Percentiles rank a stretch among this genome's conserved stretches.
Conservation (phyloP, 2,329 filamentous ascomycete species). For the Alternaria brassicicola region DNA sequence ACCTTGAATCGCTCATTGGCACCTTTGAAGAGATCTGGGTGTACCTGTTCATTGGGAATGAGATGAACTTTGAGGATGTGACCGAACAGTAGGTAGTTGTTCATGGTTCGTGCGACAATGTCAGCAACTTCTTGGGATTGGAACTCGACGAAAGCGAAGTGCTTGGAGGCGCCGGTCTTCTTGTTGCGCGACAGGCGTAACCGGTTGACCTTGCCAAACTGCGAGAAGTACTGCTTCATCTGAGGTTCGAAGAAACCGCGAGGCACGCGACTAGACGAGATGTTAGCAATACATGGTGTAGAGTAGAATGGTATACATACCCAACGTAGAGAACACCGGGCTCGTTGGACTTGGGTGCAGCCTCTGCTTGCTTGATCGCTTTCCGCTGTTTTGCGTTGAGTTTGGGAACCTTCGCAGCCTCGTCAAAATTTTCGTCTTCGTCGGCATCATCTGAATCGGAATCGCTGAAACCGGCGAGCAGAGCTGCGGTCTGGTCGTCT, state of each 20-base stretch:
- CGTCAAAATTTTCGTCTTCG: constrained; percentile 43
- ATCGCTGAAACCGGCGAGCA: constrained; percentile 59
- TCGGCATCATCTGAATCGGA: constrained; percentile 50
- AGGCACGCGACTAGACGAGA: constrained; percentile 69
- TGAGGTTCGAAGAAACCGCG: constrained; percentile 98
- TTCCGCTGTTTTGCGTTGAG: constrained; percentile 43
- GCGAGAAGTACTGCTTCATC: constrained; percentile 90
- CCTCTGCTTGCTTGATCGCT: constrained; percentile 58
- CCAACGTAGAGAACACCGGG: constrained; percentile 88
- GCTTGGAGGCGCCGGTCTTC: constrained; percentile 87
- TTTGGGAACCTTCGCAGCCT: constrained; percentile 42
- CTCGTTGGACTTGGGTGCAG: constrained; percentile 59
- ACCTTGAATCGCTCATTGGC: constrained; percentile 89
- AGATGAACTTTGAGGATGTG: constrained; percentile 89
- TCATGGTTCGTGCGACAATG: constrained; percentile 94
- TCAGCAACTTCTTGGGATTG: constrained; percentile 76
- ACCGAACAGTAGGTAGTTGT: constrained; percentile 94
- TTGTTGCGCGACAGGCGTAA: constrained; percentile 90
- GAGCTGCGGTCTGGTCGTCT: constrained; percentile 58
- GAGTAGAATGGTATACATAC: constrained; percentile 42
- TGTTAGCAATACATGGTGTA: background rate
- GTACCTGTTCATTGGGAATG: constrained; percentile 76
- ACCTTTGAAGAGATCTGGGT: constrained; percentile 84
- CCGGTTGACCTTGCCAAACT: constrained; percentile 82
- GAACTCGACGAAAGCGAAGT: constrained; percentile 96